phyloP scores from a whole-genome alignment of 768 basidiomycete genomes.

The Fibroporia radiculosa region DNA sequence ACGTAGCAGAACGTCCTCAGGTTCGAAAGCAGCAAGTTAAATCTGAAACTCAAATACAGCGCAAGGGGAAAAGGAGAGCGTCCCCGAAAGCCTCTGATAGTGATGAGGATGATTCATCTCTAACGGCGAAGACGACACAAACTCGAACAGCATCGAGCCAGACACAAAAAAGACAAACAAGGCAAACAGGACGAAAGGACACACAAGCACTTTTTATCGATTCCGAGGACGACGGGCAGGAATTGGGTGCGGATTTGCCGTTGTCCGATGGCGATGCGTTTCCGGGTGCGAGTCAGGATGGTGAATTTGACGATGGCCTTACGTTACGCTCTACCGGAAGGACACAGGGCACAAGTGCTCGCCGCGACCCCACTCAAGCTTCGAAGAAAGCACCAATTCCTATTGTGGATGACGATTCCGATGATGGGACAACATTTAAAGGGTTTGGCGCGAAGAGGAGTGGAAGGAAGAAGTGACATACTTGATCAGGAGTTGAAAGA shows the following conservation, averaged over 20 bases:
- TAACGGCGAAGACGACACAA: conserved; percentile 2
- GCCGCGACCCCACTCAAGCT: conserved; percentile 14
- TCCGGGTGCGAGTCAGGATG: conserved; percentile 31
- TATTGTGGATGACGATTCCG: conserved; percentile 59
- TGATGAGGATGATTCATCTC: conserved; percentile 25
- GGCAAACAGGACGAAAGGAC: conserved; percentile 21
- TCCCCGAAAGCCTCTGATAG: conserved; percentile 33
- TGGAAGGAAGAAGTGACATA: conserved; percentile 5
- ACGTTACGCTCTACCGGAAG: conserved; percentile 21
- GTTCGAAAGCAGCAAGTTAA: conserved; percentile 11
- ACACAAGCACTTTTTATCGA: conserved; percentile 41
- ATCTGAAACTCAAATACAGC: conserved; percentile 8
- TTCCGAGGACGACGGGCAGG: conserved; percentile 5
- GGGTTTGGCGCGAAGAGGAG: conserved; percentile 32
- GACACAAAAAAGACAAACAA: conserved; percentile 11
- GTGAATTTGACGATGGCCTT: conserved; percentile 11
- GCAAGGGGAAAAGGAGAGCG: conserved; percentile 17
- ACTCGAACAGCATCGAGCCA: neutral
- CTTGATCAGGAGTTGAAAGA: no score
- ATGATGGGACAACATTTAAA: conserved; percentile 64
- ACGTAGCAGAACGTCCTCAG: conserved; percentile 11
- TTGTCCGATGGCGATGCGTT: conserved; percentile 16
- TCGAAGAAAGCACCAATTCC: conserved; percentile 28
- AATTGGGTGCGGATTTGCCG: no score
- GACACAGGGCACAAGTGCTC: conserved; percentile 14